Base-by-base conservation (phyloP, 2,329 filamentous ascomycete genomes). In the Calycina marina region DNA sequence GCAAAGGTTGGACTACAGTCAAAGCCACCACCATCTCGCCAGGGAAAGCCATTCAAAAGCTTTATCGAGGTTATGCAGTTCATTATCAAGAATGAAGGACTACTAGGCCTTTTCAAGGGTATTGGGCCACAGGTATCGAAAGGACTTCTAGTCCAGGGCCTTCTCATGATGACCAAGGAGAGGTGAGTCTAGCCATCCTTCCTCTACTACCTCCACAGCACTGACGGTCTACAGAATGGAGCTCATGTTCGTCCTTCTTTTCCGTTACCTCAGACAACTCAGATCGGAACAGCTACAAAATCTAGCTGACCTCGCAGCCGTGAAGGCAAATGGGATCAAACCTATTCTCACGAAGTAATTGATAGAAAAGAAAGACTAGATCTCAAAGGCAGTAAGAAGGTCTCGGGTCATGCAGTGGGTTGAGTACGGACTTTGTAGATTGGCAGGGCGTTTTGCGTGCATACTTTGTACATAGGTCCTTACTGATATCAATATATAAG, bases 131-230 rank as follows among this genome's bases (percentile, higher is more conserved):
- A 98, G 56, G 80, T 98, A 31, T 57, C 85, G 37, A 98, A 98
- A 59, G 90, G 90, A 1, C 60, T 98, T 32, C 55, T 98, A 30
- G 90, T 98, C 2, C 90, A 98, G 53, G 90, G 90, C 30, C 73
- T 98, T 35, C 64, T 98, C 24, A 98, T 98, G 90, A 98, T 94
- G 85, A 90, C 85, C 29, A 98, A 98, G 61, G 90, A 98, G 60
- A 72, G 85, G 81, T 85, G 65, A 44, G 65, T 32, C 27, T 25
- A 6, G 15, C 27, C 28, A 15, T 30, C 6, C 32, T 9, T 22
- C 28, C 4, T 30, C 6, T 26, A 5, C 26, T 29, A 22, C 9
- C 12, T 9, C 11, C 9, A 39, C 35, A 27, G 24, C 27, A 12
- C 20, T 36, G 36, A 38, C 24, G 14, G 43, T 28, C 38, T 28